Base-by-base conservation (phyloP, 2,329 filamentous ascomycete species). In the Stemphylium beticola region DNA sequence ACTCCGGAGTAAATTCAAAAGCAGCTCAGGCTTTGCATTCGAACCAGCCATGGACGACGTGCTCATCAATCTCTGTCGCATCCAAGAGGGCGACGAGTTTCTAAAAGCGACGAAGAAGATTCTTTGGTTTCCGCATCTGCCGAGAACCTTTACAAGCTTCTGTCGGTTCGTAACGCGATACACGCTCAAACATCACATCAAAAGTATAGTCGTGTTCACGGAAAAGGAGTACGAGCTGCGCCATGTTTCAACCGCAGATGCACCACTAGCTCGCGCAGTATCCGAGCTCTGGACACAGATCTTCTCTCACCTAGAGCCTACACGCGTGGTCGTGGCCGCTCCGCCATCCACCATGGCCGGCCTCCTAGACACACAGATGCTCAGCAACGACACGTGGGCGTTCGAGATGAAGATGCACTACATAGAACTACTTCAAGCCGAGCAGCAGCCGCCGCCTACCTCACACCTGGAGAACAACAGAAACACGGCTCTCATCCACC, bases 371-470 rank as follows among this genome's bases (percentile, higher is more conserved):
- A 82, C 82, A 4, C 79, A 78, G 53, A 77, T 89, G 24, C 81
- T 83, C 44, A 77, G 84, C 34, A 78, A 79, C 9, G 84, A 89
- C 65, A 77, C 78, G 4, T 89, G 86, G 86, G 82, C 82, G 20
- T 90, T 90, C 62, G 80, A 85, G 50, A 84, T 85, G 57, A 81
- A 81, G 6, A 82, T 84, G 48, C 88, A 91, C 62, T 80, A 87
- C 36, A 70, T 91, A 6, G 78, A 80, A 47, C 69, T 85, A 4
- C 26, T 64, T 1, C 67, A 72, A 24, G 17, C 37, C 1, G 57
- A 60, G 4, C 38, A 63, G 12, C 38, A 60, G 4, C 38, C 64
- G 12, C 38, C 33, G 3, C 50, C 11, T 14, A 10, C 36, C 8
- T 46, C 56, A 4, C 64, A 66, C 17, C 34, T 46, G 33, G n/a